Conservation (phyloP, 495 filamentous ascomycete species). For the Penicillium roqueforti region DNA sequence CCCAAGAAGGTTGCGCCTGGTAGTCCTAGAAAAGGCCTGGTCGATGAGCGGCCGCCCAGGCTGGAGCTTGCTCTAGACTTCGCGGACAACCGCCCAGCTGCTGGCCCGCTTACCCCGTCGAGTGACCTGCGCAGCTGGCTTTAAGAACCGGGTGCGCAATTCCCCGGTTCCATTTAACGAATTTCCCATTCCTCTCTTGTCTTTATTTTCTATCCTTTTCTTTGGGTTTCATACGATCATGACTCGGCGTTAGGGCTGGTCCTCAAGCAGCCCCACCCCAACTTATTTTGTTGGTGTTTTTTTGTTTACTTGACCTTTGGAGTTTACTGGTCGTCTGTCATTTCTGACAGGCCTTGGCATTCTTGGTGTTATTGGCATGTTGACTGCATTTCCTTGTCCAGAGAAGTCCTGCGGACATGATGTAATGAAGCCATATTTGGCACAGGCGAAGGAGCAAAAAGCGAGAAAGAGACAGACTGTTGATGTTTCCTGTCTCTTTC, state of each 20-base stretch:
- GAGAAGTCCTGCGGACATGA: conserved; percentile 33
- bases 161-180: conserved; percentile 9
- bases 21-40: conserved; percentile 36
- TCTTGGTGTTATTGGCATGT: conserved; percentile 26
- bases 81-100: conserved; percentile 20
- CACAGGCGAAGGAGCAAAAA: conserved; percentile 16
- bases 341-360: conserved; percentile 34
- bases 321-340: conserved; percentile 20
- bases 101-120: conserved; percentile 22
- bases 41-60: conserved; percentile 42
- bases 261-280: conserved; percentile 6
- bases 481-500: neutral
- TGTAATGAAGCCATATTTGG: conserved; percentile 36
- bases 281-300: conserved; percentile 10
- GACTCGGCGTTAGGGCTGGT: conserved; percentile 29
- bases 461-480: conserved; percentile 2
- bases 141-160: conserved; percentile 15
- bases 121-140: conserved; percentile 41
- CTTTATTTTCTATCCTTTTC: conserved; percentile 14
- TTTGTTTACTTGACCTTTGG: conserved; percentile 16
- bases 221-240: conserved; percentile 20
- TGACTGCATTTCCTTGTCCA: conserved; percentile 28
- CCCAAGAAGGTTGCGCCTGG: conserved; percentile 34
- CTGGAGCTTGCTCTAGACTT: conserved; percentile 38
- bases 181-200: conserved; percentile 24